phyloP scores from a whole-genome alignment of 176 grass and related monocot species.

The Triticum urartu region DNA sequence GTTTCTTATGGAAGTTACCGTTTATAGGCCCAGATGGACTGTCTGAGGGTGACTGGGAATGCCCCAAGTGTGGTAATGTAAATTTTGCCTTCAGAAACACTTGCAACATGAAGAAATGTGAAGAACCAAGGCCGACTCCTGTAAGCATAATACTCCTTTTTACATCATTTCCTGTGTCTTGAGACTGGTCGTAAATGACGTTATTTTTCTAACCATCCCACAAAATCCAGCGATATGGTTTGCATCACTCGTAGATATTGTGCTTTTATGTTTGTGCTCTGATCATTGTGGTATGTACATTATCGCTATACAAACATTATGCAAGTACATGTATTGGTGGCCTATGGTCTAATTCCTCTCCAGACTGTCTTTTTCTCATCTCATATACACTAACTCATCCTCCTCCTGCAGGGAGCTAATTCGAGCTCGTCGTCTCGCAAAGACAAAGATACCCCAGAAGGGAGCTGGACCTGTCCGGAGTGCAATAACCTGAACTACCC shows the following conservation, averaged over 20 bases:
- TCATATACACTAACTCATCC: not conserved
- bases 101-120: slow-evolving; percentile 99
- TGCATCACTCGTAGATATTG: too few species aligned
- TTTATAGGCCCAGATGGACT: slow-evolving; percentile 81
- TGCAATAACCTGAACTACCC: slow-evolving; percentile 94
- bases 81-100: slow-evolving; percentile 89
- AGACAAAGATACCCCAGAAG: slow-evolving; percentile 72
- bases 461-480: slow-evolving; percentile 87
- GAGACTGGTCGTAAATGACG: not conserved
- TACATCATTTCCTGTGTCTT: not conserved
- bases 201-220: not conserved
- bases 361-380: not conserved
- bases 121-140: slow-evolving; percentile 60
- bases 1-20: slow-evolving; percentile 15
- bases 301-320: not conserved
- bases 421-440: slow-evolving; percentile 27
- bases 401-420: slow-evolving; percentile 24
- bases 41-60: slow-evolving; percentile 85
- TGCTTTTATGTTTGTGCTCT: too few species aligned
- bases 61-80: slow-evolving; percentile 82
- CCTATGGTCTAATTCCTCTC: too few species aligned
- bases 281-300: not conserved
- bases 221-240: not conserved
- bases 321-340: too few species aligned
- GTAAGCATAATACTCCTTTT: slow-evolving; percentile 39